Evolutionary conservation across 1,284 basidiomycete genomes (phyloP), one percentile per base, ranked within the genome.

Genomic region (Boletus smithii): DNA sequence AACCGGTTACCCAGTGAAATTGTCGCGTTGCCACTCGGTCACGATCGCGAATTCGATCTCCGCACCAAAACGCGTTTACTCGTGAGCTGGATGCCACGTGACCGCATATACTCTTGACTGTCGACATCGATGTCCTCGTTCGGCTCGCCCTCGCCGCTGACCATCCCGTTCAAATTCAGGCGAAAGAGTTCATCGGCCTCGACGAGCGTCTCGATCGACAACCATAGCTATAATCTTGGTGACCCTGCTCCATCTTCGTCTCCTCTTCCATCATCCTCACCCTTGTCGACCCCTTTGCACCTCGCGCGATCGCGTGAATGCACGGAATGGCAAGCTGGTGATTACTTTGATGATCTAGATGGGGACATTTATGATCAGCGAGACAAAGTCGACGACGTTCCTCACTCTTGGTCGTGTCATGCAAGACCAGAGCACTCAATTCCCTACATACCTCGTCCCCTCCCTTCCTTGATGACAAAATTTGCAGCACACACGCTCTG

Each of bases 1-100:
- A n/a, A n/a, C n/a, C n/a, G n/a, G n/a, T n/a, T n/a, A n/a, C n/a
- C n/a, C n/a, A n/a, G n/a, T n/a, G n/a, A n/a, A n/a, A n/a, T n/a
- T n/a, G 9, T 11, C 26, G 26, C 8, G 26, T 3, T 11, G 26
- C 30, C n/a, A n/a, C n/a, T n/a, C n/a, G n/a, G n/a, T n/a, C n/a
- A n/a, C 4, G 6, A 39, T 49, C 44, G 13, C 17, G 18, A 35
- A 35, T 63, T 65, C 16, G 50, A 48, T 65, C 66, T 68, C 63
- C 63, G 63, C 61, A 18, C 44, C 43, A 67, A 68, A 67, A 59
- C 65, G 65, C 65, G 66, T 68, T 68, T 49, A 68, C 51, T 50
- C 7, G 29, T 35, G 17, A 38, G 48, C 48, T 44, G 17, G 41
- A 17, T 14, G 2, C 24, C 66, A 68, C 63, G 65, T 65, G 63